These are phyloP conservation scores for Euryodendron excelsum DNA, from an alignment of 148 eudicot genomes.

Conservation along the genomic window DNA sequence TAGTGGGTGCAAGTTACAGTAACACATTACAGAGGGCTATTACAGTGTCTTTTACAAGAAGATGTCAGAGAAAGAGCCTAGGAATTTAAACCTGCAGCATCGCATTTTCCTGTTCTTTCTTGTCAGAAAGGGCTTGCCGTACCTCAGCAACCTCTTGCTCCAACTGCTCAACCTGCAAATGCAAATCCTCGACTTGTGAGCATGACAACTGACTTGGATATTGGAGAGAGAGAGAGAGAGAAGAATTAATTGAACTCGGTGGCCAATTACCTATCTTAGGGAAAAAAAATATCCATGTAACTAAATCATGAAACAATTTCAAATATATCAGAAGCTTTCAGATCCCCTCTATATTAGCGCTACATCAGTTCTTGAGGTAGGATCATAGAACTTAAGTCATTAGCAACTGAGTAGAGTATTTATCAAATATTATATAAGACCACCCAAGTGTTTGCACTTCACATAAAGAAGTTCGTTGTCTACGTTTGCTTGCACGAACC, in stretches of 20 bases:
- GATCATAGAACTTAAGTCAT: background rate
- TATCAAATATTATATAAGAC: background rate
- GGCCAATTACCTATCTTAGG: background rate
- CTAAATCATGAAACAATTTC: background rate
- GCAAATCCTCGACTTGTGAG: constrained; percentile 21
- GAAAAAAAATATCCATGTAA: background rate
- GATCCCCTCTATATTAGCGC: background rate
- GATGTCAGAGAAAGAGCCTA: background rate
- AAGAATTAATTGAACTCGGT: background rate
- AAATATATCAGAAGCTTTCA: background rate
- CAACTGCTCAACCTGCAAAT: constrained; percentile 72
- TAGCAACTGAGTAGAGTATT: background rate
- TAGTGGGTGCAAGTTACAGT: constrained; percentile 5
- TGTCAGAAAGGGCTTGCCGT: constrained; percentile 58
- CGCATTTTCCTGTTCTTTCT: constrained; percentile 69
- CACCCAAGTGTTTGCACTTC: background rate
- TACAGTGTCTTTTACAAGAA: background rate
- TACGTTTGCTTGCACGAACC: background rate
- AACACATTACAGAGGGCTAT: background rate
- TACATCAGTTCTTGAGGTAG: background rate
- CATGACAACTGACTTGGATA: constrained; percentile 4
- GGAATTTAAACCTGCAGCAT: constrained; percentile 67
- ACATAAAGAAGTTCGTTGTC: background rate
- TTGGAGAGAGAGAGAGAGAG: background rate
- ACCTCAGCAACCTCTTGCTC: constrained; percentile 68